A percentile compares a stretch with the other conserved stretches of the same genome.
These are phyloP conservation scores for Neurospora sp. DNA, from an alignment of 495 filamentous ascomycete genomes.

Conservation along the genomic window DNA sequence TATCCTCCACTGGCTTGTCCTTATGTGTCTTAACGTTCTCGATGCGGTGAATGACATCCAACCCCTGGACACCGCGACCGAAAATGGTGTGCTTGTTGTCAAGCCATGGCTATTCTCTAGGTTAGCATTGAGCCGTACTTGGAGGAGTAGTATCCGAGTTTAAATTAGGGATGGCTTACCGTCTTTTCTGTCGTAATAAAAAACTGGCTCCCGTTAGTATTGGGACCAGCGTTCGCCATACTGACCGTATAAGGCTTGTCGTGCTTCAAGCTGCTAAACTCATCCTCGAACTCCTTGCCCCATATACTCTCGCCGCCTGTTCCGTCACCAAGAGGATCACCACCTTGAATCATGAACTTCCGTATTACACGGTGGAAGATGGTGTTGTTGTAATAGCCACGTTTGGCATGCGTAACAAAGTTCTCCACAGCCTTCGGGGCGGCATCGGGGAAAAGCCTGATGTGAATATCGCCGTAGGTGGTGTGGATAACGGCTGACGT, in stretches of 20 bases:
- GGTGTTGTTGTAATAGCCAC: slow-evolving; percentile 91
- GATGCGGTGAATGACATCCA: slow-evolving; percentile 95
- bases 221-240: slow-evolving; percentile 95
- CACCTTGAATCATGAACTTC: slow-evolving; percentile 97
- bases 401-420: slow-evolving; percentile 82
- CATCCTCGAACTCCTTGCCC: slow-evolving; percentile 92
- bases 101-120: slow-evolving; percentile 59
- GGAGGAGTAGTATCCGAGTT: too few species aligned
- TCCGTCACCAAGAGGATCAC: slow-evolving; percentile 89
- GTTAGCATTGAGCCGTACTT: slow-evolving; percentile 3
- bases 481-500: slow-evolving; percentile 83
- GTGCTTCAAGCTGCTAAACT: slow-evolving; percentile 83
- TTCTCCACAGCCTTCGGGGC: slow-evolving; percentile 98
- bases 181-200: slow-evolving; percentile 98
- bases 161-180: too few species aligned
- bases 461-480: slow-evolving; percentile 86
- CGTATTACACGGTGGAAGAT: slow-evolving; percentile 96
- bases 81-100: slow-evolving; percentile 97
- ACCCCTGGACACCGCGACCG: slow-evolving; percentile 74
- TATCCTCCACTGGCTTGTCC: slow-evolving; percentile 93
- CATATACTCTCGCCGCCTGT: slow-evolving; percentile 96
- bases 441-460: slow-evolving; percentile 85
- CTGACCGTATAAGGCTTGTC: slow-evolving; percentile 93
- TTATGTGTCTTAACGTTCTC: slow-evolving; percentile 88
- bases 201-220: slow-evolving; percentile 75